Conservation (phyloP, 306 rosid species). For the Begonia masoniana region DNA sequence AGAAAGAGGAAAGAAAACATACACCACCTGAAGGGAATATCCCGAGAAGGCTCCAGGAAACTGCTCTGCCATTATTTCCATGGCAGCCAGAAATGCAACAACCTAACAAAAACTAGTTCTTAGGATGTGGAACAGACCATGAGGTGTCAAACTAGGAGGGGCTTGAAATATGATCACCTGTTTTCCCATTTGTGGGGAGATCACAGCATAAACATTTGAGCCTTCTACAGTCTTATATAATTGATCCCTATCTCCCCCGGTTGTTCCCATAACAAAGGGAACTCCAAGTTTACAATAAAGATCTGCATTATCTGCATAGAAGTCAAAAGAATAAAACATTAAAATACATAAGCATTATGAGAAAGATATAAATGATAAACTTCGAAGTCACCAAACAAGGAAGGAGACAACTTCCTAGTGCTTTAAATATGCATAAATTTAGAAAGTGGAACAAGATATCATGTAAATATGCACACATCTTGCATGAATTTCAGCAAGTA, state of each 20-base stretch:
- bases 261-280: slow-evolving; percentile 95
- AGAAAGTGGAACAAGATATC: too few species aligned
- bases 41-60: slow-evolving; percentile 95
- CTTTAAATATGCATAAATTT: too few species aligned
- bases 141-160: background rate
- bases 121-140: slow-evolving; percentile 16
- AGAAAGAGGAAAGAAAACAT: background rate
- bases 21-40: slow-evolving; percentile 66
- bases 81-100: slow-evolving; percentile 94
- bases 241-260: slow-evolving; percentile 75
- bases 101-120: slow-evolving; percentile 34
- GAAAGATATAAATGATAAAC: background rate
- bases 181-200: slow-evolving; percentile 97
- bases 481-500: too few species aligned
- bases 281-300: slow-evolving; percentile 72
- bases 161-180: slow-evolving; percentile 34
- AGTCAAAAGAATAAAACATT: background rate
- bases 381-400: background rate
- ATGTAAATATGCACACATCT: too few species aligned
- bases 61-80: slow-evolving; percentile 92
- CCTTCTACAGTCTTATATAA: slow-evolving; percentile 62
- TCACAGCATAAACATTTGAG: slow-evolving; percentile 62
- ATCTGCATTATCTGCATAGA: slow-evolving; percentile 61
- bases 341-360: background rate
- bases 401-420: too few species aligned